These are phyloP conservation scores for Monilinia fructigena DNA, from an alignment of 2,329 filamentous ascomycete genomes.

Conservation along the genomic window DNA sequence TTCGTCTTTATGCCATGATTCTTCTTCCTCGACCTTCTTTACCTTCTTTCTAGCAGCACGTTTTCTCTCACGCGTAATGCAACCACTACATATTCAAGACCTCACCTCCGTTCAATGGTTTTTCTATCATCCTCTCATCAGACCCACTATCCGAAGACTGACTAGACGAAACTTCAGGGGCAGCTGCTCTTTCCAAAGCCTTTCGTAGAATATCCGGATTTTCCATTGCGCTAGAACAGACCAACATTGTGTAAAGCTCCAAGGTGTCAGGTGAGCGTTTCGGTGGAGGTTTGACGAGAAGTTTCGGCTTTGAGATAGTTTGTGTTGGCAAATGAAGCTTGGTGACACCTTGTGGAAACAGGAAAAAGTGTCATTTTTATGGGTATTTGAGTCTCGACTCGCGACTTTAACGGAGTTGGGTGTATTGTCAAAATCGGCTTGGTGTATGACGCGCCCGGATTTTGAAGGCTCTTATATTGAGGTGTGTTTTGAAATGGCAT, in stretches of 20 bases:
- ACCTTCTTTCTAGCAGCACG: slow-evolving; percentile 88
- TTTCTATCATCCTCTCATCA: slow-evolving; percentile 56
- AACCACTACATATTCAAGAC: slow-evolving; percentile 92
- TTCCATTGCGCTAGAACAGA: slow-evolving; percentile 90
- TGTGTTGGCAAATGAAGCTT: slow-evolving; percentile 84
- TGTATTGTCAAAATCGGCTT: slow-evolving; percentile 56
- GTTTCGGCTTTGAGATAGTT: slow-evolving; percentile 91
- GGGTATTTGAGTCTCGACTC: slow-evolving; percentile 94
- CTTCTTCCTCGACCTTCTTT: slow-evolving; percentile 89
- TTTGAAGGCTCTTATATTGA: slow-evolving; percentile 31
- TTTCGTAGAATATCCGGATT: slow-evolving; percentile 63
- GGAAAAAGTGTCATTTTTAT: slow-evolving; percentile 77
- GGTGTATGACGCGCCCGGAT: slow-evolving; percentile 30
- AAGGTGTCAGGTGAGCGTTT: slow-evolving; percentile 69
- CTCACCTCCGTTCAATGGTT: slow-evolving; percentile 84
- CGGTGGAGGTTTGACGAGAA: slow-evolving; percentile 71
- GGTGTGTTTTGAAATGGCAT: slow-evolving; percentile 30
- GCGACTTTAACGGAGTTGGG: slow-evolving; percentile 74
- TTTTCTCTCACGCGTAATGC: slow-evolving; percentile 87
- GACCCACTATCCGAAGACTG: slow-evolving; percentile 30
- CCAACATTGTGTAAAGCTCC: slow-evolving; percentile 76
- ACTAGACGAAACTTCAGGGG: slow-evolving; percentile 32
- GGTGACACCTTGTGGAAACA: slow-evolving; percentile 69
- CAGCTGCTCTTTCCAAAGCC: slow-evolving; percentile 52
- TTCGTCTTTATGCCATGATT: slow-evolving; percentile 80